A percentile compares a stretch with the other conserved stretches of the same genome.
Conservation (phyloP, 306 rosid genomes). For the Dicorynia guianensis region DNA sequence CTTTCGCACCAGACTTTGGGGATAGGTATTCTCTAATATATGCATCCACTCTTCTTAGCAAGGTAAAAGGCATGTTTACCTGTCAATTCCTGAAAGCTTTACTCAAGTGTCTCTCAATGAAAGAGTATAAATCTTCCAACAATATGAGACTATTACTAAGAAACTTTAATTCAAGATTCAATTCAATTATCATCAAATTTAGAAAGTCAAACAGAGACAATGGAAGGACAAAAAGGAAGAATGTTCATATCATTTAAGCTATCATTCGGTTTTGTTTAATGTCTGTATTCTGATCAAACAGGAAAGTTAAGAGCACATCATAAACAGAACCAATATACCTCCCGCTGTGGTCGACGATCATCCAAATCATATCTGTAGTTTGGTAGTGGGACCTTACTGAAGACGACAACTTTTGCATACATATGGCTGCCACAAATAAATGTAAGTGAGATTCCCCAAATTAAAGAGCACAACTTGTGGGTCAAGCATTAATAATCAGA, state of each 20-base stretch:
- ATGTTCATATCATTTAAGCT: not conserved
- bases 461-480: constrained; percentile 13
- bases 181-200: constrained; percentile 9
- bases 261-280: constrained; percentile 18
- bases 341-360: constrained; percentile 89
- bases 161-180: constrained; percentile 18
- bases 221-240: constrained; percentile 16
- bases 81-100: constrained; percentile 58
- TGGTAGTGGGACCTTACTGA: constrained; percentile 89
- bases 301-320: constrained; percentile 14
- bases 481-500: constrained; percentile 11
- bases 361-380: constrained; percentile 97
- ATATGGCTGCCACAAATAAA: constrained; percentile 74
- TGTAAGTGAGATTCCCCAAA: constrained; percentile 35
- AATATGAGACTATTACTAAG: constrained; percentile 2
- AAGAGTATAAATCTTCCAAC: constrained; percentile 18
- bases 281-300: constrained; percentile 16
- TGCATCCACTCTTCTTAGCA: constrained; percentile 67
- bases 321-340: constrained; percentile 61
- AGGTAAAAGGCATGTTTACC: constrained; percentile 71
- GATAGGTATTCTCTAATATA: constrained; percentile 66
- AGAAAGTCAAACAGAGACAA: constrained; percentile 1
- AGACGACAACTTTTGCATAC: constrained; percentile 80
- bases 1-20: constrained; percentile 64
- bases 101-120: constrained; percentile 31